phyloP scores from a whole-genome alignment of 345 rosid species.

The Syzygium oleosum region DNA sequence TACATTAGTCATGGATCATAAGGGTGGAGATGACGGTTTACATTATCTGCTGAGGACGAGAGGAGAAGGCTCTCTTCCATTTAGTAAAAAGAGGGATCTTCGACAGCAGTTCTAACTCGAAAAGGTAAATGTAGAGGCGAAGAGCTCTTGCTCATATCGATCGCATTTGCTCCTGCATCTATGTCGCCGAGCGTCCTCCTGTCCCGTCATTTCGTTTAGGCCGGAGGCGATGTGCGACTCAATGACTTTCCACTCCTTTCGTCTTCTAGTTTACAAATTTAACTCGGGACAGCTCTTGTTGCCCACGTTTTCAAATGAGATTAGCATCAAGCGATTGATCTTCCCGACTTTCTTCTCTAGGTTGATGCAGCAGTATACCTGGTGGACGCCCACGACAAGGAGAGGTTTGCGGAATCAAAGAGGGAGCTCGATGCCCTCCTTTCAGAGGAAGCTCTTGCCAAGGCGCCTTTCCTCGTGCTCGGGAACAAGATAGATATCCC shows the following conservation, averaged over 20 bases:
- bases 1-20: no score
- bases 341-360: neutral
- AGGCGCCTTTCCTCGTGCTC: conserved; percentile 38
- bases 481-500: conserved; percentile 53
- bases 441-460: conserved; percentile 36
- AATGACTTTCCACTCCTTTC: neutral
- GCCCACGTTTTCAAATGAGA: neutral
- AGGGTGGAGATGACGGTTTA: no score
- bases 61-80: no score
- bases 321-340: neutral
- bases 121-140: no score
- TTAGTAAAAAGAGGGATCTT: no score
- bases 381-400: conserved; percentile 50
- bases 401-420: conserved; percentile 43
- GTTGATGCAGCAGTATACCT: conserved; percentile 48
- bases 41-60: no score
- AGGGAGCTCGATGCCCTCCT: conserved; percentile 44
- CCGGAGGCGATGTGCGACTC: neutral
- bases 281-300: neutral
- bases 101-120: no score
- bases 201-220: neutral
- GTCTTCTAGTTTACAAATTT: neutral
- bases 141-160: no score
- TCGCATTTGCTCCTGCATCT: no score
- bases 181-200: no score